A percentile compares a stretch with the other conserved stretches of the same genome.
phyloP scores from a whole-genome alignment of 768 basidiomycete genomes.

The Obba rivulosa region DNA sequence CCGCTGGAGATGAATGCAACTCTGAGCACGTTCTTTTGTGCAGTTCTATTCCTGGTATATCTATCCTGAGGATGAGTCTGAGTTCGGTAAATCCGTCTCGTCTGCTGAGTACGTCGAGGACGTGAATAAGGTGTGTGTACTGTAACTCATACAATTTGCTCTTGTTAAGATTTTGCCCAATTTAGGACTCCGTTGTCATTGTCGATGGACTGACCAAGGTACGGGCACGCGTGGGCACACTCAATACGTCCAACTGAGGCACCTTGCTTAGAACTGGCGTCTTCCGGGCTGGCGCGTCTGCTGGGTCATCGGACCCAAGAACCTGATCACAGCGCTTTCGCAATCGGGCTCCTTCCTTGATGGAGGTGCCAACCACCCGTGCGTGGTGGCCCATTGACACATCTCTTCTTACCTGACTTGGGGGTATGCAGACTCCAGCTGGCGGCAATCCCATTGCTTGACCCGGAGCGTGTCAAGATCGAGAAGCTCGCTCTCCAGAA shows the following conservation, averaged over 20 bases:
- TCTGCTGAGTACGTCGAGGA: slow-evolving; percentile 83
- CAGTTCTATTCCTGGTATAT: slow-evolving; percentile 97
- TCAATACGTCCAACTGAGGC: slow-evolving; percentile 12
- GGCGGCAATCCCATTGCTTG: slow-evolving; percentile 80
- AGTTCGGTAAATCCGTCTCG: slow-evolving; percentile 74
- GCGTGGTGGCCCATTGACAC: slow-evolving; percentile 26
- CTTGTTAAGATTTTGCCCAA: background rate
- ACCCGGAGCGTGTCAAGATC: slow-evolving; percentile 56
- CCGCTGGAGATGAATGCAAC: background rate
- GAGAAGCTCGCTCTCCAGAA: slow-evolving; percentile 87
- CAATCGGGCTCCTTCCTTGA: slow-evolving; percentile 93
- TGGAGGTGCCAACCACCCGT: slow-evolving; percentile 93
- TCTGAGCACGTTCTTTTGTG: background rate
- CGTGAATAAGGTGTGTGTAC: slow-evolving; percentile 57
- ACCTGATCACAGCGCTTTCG: slow-evolving; percentile 83
- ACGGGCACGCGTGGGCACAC: background rate
- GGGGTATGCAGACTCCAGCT: slow-evolving; percentile 60
- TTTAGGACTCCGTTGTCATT: slow-evolving; percentile 74
- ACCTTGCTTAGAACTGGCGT: slow-evolving; percentile 73
- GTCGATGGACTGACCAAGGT: slow-evolving; percentile 94
- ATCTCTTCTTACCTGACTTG: background rate
- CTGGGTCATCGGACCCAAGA: slow-evolving; percentile 91
- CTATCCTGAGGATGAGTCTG: slow-evolving; percentile 72
- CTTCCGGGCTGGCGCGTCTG: slow-evolving; percentile 93
- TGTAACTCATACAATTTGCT: background rate